phyloP scores from a whole-genome alignment of 2,329 filamentous ascomycete species.

The Diaporthe sp. region DNA sequence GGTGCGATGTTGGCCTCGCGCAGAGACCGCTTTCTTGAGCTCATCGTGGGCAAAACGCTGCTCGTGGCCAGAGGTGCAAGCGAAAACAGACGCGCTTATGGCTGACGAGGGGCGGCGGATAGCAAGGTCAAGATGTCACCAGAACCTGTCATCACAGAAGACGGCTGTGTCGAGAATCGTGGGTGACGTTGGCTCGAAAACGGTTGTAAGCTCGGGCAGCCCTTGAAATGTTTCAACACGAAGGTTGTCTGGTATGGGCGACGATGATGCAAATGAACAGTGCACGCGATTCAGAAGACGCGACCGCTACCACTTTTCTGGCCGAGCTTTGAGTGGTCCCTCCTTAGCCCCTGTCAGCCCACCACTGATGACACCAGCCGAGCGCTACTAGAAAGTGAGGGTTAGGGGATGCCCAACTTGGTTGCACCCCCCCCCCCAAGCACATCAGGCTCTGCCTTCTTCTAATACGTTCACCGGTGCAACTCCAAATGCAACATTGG shows the following conservation, averaged over 20 bases:
- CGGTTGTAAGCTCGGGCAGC: neutral
- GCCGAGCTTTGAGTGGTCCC: slow-evolving; percentile 32
- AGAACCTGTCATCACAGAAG: slow-evolving; percentile 18
- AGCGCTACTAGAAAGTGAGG: neutral
- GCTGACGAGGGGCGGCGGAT: neutral
- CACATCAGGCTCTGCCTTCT: neutral
- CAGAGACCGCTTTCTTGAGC: slow-evolving; percentile 63
- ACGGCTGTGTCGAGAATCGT: neutral
- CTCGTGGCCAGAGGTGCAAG: neutral
- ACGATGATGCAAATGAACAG: slow-evolving; percentile 40
- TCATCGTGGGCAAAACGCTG: slow-evolving; percentile 54
- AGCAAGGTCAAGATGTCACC: neutral
- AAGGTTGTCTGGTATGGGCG: slow-evolving; percentile 27
- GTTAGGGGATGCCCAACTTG: neutral
- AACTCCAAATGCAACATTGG: neutral
- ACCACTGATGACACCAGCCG: neutral
- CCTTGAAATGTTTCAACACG: neutral
- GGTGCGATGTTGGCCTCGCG: slow-evolving; percentile 58
- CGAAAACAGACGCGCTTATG: slow-evolving; percentile 32
- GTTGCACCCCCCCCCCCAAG: neutral
- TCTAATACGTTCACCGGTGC: neutral
- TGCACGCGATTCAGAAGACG: slow-evolving; percentile 40
- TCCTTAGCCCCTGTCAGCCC: slow-evolving; percentile 5
- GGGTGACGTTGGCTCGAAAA: neutral
- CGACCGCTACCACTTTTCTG: slow-evolving; percentile 39